Conservation (phyloP, 1,284 basidiomycete species). For the Mrakiaceae sp. region DNA sequence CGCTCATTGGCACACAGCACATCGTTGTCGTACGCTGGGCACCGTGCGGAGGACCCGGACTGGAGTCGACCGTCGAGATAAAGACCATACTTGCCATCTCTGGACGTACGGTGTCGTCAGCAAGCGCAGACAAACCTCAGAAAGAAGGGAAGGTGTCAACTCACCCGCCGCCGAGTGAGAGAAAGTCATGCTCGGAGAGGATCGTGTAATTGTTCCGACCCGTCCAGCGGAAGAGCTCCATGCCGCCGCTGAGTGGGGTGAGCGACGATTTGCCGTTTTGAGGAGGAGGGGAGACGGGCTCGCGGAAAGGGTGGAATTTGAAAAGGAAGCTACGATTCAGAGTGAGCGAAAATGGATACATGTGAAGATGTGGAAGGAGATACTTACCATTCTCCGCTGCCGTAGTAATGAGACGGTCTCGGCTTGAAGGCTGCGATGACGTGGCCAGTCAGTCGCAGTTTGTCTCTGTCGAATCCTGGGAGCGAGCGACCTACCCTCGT, state of each 20-base stretch:
- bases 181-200: conserved; percentile 62
- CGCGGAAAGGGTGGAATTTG: conserved; percentile 34
- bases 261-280: background rate
- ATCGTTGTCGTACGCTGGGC: conserved; percentile 81
- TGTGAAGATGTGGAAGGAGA: conserved; percentile 2
- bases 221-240: conserved; percentile 72
- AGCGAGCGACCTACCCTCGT: conserved; percentile 48
- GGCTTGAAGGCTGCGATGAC: conserved; percentile 3
- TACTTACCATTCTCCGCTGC: conserved; percentile 71
- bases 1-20: conserved; percentile 51
- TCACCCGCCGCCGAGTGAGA: conserved; percentile 85
- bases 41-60: conserved; percentile 69
- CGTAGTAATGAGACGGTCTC: conserved; percentile 48
- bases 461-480: conserved; percentile 38
- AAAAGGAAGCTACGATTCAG: conserved; percentile 56
- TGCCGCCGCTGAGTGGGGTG: conserved; percentile 31
- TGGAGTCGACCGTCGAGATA: conserved; percentile 75
- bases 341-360: conserved; percentile 11
- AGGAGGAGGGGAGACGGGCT: conserved; percentile 13
- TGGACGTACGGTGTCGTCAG: conserved; percentile 26
- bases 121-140: background rate
- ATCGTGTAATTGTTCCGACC: conserved; percentile 84
- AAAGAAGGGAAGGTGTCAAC: conserved; percentile 29
- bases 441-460: background rate
- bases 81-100: conserved; percentile 76